Conservation (phyloP, 768 basidiomycete species). For the Russula brevipes region DNA sequence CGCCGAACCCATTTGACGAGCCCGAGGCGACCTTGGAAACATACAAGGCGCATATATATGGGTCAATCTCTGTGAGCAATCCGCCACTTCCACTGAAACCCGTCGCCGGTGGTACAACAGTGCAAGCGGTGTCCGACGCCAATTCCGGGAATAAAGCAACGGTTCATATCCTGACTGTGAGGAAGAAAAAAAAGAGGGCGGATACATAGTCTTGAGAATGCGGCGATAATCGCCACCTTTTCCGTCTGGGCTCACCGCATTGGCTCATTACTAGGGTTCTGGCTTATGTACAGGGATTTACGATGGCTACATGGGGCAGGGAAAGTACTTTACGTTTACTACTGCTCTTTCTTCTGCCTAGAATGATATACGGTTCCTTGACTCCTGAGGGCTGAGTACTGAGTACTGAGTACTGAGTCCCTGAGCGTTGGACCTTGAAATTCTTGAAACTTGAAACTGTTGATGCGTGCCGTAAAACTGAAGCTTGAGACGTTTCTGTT, state of each 20-base stretch:
- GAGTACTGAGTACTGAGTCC: too few relatives aligned
- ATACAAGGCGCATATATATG: constrained; percentile 57
- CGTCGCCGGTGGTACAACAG: constrained; percentile 11
- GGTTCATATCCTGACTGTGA: constrained; percentile 56
- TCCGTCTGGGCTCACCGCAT: too few relatives aligned
- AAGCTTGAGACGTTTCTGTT: too few relatives aligned
- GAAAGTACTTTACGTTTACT: neutral
- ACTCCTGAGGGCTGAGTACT: neutral
- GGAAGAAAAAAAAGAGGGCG: constrained; percentile 43
- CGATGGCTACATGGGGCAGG: neutral
- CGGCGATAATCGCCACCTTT: too few relatives aligned
- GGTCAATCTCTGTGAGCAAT: constrained; percentile 50
- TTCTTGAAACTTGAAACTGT: too few relatives aligned
- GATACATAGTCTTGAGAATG: constrained; percentile 3
- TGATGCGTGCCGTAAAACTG: too few relatives aligned
- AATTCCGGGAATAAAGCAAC: constrained; percentile 26
- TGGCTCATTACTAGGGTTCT: neutral
- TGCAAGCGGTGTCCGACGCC: constrained; percentile 21
- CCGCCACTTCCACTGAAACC: constrained; percentile 32
- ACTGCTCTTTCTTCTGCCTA: neutral
- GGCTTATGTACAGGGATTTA: neutral
- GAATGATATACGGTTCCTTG: neutral
- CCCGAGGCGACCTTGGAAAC: constrained; percentile 57
- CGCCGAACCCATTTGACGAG: constrained; percentile 65
- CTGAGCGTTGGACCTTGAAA: too few relatives aligned